phyloP scores from a whole-genome alignment of 2,329 filamentous ascomycete species.

The Tolypocladium endophyticum region DNA sequence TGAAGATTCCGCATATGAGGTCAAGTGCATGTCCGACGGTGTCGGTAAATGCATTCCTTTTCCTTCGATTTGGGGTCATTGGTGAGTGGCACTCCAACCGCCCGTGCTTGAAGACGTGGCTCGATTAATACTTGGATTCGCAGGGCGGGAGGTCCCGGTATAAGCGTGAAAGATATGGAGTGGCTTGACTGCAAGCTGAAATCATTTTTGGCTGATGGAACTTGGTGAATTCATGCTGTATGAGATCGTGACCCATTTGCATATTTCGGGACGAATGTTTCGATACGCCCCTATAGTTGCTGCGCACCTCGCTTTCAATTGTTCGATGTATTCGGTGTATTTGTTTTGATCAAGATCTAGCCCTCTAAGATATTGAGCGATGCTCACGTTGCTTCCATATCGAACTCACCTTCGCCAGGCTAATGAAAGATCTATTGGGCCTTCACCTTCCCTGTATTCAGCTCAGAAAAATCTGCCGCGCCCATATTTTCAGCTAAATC shows the following conservation, averaged over 20 bases:
- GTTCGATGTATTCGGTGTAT: too few species aligned
- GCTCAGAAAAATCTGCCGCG: not conserved
- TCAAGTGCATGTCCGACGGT: slow-evolving; percentile 32
- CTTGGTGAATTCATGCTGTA: not conserved
- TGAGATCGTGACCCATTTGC: not conserved
- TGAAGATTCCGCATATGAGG: slow-evolving; percentile 68
- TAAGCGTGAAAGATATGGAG: slow-evolving; percentile 58
- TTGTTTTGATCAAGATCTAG: not conserved
- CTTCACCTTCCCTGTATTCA: not conserved
- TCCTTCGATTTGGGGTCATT: slow-evolving; percentile 31
- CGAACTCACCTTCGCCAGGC: not conserved
- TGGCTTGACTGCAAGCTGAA: slow-evolving; percentile 58
- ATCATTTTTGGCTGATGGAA: slow-evolving; percentile 25
- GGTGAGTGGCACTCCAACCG: not conserved
- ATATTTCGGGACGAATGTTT: not conserved
- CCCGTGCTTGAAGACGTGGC: not conserved
- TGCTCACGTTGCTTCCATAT: not conserved
- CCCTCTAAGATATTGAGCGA: not conserved
- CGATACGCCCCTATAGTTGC: too few species aligned
- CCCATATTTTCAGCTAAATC: not conserved
- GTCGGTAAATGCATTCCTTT: slow-evolving; percentile 24
- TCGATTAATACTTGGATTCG: not conserved
- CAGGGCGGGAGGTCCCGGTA: slow-evolving; percentile 57
- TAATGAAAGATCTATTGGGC: not conserved
- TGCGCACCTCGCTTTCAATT: not conserved